Percentiles rank a stretch among this genome's conserved stretches.
Evolutionary conservation across 352 stramenopile species (phyloP).

Genomic region (Phytopythium sindhum): DNA sequence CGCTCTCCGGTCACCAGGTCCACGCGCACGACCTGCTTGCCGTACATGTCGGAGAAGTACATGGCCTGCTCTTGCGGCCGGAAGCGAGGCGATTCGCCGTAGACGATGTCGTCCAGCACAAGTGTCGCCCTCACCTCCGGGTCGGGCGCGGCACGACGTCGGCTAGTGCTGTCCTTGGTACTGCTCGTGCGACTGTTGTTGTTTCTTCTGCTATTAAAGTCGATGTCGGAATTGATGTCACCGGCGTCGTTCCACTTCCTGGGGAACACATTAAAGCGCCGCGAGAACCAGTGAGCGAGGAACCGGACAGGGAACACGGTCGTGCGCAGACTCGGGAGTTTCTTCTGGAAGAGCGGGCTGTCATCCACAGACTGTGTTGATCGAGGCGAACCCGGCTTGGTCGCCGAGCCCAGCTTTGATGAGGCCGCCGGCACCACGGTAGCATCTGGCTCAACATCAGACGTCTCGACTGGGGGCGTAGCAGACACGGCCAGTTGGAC

Average conservation of each 20-base stretch:
- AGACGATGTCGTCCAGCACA: constrained; percentile 34
- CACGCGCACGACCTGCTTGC: constrained; percentile 54
- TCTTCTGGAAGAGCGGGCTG: constrained; percentile 18
- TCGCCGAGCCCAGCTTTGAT: not conserved
- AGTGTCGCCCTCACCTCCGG: constrained; percentile 9
- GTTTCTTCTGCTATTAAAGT: not conserved
- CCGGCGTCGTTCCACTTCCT: constrained; percentile 1
- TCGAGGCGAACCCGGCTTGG: too few relatives aligned
- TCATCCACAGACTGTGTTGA: too few relatives aligned
- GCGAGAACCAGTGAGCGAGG: constrained; percentile 25
- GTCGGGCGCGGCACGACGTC: not conserved
- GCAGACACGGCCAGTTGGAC: not conserved
- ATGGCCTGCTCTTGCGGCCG: constrained; percentile 41
- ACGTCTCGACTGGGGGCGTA: not conserved
- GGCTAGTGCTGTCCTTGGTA: not conserved
- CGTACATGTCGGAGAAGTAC: constrained; percentile 70
- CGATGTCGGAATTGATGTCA: not conserved
- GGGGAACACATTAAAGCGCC: constrained; percentile 16
- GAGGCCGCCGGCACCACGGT: too few relatives aligned
- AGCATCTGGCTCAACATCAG: not conserved
- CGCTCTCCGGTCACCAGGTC: constrained; percentile 32
- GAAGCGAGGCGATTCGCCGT: constrained; percentile 60
- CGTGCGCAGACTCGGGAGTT: constrained; percentile 26
- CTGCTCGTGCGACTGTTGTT: not conserved
- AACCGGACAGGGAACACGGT: constrained; percentile 32